Base-by-base conservation (phyloP, 192 early-diverging fungal species). In the Backusella australiensis region DNA sequence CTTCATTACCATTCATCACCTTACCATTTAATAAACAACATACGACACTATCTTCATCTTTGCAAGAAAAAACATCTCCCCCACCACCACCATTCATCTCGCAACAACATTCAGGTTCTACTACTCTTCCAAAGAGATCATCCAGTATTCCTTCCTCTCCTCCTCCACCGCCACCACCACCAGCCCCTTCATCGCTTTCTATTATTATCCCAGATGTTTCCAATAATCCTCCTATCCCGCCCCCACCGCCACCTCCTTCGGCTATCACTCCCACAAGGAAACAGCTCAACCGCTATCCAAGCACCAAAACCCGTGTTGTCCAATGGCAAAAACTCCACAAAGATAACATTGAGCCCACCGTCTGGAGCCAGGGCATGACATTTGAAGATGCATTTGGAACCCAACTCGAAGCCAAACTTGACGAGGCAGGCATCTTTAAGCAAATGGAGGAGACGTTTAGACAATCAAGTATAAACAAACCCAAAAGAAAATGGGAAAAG, bases 281-380 rank as follows among this genome's bases (percentile, higher is more conserved):
- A 69, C 63, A 46, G 29, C 14, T 66, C 39, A 83, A 63, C 29
- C 78, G 63, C 23, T 53, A 76, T 14, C 75, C 75, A 52, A 78
- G 29, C 49, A 69, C 73, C 19, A 80, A 67, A 65, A 77, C 39
- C 7, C 78, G 79, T 59, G 79, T 70, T 34, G 44, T 80, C 1
- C 79, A 80, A 67, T 80, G 79, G 79, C 79, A 80, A 52, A 80
- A 80, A 39, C 12, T 80, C 4, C 75, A 80, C 38, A 42, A 42
- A 0, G 39, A 73, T 49, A 59, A 71, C 7, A 77, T 81, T 34
- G 53, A 81, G 46, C 53, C 76, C 15, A 77, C 80, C 4, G 52
- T 81, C 12, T 81, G 75, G 75, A 76, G 68, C 32, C 34, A 67
- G 1, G 46, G 42, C 12, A 41, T 65, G 4, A 21, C 66, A 19